Conservation (phyloP, 768 basidiomycete species). For the Scleroderma citrinum region DNA sequence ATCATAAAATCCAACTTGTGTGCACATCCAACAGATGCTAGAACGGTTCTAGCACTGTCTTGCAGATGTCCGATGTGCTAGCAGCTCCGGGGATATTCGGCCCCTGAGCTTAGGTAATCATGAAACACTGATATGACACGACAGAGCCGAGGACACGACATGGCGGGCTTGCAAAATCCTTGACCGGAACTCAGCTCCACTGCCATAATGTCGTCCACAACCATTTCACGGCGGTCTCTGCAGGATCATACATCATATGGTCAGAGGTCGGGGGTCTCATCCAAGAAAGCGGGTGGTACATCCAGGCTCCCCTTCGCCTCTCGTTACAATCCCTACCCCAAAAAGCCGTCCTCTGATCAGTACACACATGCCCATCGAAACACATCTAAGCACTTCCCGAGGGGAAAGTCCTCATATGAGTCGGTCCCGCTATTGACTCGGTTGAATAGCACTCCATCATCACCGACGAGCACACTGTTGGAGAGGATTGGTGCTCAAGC, state of each 20-base stretch:
- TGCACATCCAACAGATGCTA: no score
- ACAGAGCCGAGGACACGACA: no score
- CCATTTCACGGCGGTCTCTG: neutral
- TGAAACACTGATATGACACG: no score
- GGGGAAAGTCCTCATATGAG: neutral
- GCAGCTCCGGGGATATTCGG: no score
- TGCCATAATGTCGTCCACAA: neutral
- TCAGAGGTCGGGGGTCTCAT: neutral
- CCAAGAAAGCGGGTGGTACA: neutral
- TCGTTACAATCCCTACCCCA: neutral
- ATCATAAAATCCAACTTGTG: no score
- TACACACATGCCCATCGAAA: neutral
- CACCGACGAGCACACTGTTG: conserved; percentile 11
- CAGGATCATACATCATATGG: neutral
- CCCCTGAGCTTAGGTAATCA: no score
- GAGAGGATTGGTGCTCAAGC: conserved; percentile 14
- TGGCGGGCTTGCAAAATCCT: no score
- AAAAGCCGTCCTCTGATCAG: neutral
- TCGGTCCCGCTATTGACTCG: conserved; percentile 6
- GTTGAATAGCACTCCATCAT: conserved; percentile 8
- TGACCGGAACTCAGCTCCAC: no score
- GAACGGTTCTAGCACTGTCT: no score
- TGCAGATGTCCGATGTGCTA: no score
- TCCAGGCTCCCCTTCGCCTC: neutral
- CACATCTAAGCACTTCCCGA: neutral